Evolutionary conservation across 176 grass and related monocot species (phyloP).

Genomic region (Oryza rufipogon): DNA sequence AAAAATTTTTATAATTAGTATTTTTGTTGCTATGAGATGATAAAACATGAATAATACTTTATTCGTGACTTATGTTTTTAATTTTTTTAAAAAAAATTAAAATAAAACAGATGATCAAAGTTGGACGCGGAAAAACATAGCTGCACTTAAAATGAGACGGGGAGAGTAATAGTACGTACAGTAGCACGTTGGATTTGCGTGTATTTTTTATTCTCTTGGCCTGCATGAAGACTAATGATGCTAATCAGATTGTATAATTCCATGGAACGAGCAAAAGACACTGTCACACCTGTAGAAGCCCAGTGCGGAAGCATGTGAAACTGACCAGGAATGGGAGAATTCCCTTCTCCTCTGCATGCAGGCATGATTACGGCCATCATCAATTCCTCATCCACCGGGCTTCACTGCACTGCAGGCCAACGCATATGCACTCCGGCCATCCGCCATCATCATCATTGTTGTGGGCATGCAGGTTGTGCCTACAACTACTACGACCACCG

Average conservation of each 20-base stretch:
- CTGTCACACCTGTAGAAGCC: not conserved
- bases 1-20: too few species aligned
- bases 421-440: not conserved
- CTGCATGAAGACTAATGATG: slow-evolving; percentile 52
- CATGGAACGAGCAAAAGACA: not conserved
- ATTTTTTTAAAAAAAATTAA: too few species aligned
- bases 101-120: too few species aligned
- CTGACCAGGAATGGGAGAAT: not conserved
- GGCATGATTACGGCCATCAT: slow-evolving; percentile 54
- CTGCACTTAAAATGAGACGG: too few species aligned
- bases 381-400: slow-evolving; percentile 52
- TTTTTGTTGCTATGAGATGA: too few species aligned
- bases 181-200: not conserved
- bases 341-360: slow-evolving; percentile 30
- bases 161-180: not conserved
- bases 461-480: slow-evolving; percentile 19
- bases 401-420: not conserved
- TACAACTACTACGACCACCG: not conserved
- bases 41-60: too few species aligned
- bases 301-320: not conserved
- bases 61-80: too few species aligned
- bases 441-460: slow-evolving; percentile 25
- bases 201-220: slow-evolving; percentile 20
- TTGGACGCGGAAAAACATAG: too few species aligned
- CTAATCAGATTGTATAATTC: slow-evolving; percentile 31